Base-by-base conservation (phyloP, 108 stramenopile species). In the Thalassiosira profunda region DNA sequence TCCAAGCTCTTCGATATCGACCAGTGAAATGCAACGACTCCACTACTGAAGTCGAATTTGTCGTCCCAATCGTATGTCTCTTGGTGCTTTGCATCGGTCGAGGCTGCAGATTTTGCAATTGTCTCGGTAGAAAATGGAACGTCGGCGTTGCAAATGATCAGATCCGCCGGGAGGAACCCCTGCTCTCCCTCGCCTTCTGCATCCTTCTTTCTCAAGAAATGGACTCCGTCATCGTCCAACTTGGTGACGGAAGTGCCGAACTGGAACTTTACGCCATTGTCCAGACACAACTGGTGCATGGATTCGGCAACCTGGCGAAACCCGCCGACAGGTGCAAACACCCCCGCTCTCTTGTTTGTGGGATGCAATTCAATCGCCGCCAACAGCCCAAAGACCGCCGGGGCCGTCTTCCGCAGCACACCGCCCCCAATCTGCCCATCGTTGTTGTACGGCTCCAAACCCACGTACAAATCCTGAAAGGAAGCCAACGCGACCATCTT, bases 401-500 rank as follows among this genome's bases (percentile, higher is more conserved):
- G 94, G 29, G 96, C 96, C 12, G 88, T 90, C 54, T 91, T 87
- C 15, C 70, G 45, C 2, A 89, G 36, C 1, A 90, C 84, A 0
- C 92, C 92, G 51, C 89, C 92, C 8, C 74, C 81, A 0, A 83
- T 15, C 33, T 63, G 53, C 1, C 70, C 20, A 2, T 67, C 15
- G 59, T 91, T 89, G 4, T 26, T 55, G 53, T 87, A 92, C 21
- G 97, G 95, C 58, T 91, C 87, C 15, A 97, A 63, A 2, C 92
- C 96, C 3, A 96, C 96, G 67, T 97, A 97, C 42, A 97, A 63
- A 74, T 97, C 92, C 64, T 97, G 95, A 64, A 97, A 97, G 61
- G 91, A 93, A 4, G 92, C 87, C 49, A 96, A 47, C 0, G 95
- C 92, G 40, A 67, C 64, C 60, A 94, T 63, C 58, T 94, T 94